Percentiles rank a stretch among this genome's conserved stretches.
These are phyloP conservation scores for Ploettnerulaceae sp. DNA, from an alignment of 2,329 filamentous ascomycete species.

Conservation along the genomic window DNA sequence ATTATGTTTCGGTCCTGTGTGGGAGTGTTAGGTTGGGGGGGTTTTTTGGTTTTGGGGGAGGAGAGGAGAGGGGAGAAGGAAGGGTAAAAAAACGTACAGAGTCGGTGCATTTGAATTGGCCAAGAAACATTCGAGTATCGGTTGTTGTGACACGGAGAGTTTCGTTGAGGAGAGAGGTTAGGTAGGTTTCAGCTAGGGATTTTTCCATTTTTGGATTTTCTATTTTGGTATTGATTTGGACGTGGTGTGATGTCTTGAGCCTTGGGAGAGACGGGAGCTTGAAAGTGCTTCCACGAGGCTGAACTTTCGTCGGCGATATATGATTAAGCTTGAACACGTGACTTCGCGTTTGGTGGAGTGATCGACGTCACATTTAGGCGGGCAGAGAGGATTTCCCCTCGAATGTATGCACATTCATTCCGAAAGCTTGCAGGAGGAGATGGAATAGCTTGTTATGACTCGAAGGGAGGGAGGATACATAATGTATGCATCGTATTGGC, in stretches of 20 bases:
- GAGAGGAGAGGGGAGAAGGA: not conserved
- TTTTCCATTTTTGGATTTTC: slow-evolving; percentile 33
- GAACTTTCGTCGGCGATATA: not conserved
- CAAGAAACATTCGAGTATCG: slow-evolving; percentile 84
- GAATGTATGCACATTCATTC: too few species aligned
- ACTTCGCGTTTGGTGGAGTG: slow-evolving; percentile 12
- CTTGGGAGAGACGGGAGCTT: not conserved
- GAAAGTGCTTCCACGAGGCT: not conserved
- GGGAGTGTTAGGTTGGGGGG: not conserved
- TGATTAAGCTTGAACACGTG: slow-evolving; percentile 4
- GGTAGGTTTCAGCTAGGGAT: slow-evolving; percentile 49
- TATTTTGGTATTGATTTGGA: not conserved
- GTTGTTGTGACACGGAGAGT: slow-evolving; percentile 73
- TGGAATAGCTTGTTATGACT: not conserved
- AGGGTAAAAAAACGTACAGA: slow-evolving; percentile 50
- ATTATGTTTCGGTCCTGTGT: slow-evolving; percentile 81
- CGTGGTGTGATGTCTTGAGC: not conserved
- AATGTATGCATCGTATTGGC: slow-evolving; percentile 12
- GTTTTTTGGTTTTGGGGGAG: not conserved
- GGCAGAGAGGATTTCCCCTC: not conserved
- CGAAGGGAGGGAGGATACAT: not conserved
- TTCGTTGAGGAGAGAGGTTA: slow-evolving; percentile 68
- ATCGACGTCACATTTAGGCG: slow-evolving; percentile 13
- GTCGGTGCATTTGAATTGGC: slow-evolving; percentile 92
- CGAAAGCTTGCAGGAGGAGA: not conserved